These are phyloP conservation scores for Geotrichum fermentans DNA, from an alignment of 1,139 yeast genomes.

Conservation along the genomic window DNA sequence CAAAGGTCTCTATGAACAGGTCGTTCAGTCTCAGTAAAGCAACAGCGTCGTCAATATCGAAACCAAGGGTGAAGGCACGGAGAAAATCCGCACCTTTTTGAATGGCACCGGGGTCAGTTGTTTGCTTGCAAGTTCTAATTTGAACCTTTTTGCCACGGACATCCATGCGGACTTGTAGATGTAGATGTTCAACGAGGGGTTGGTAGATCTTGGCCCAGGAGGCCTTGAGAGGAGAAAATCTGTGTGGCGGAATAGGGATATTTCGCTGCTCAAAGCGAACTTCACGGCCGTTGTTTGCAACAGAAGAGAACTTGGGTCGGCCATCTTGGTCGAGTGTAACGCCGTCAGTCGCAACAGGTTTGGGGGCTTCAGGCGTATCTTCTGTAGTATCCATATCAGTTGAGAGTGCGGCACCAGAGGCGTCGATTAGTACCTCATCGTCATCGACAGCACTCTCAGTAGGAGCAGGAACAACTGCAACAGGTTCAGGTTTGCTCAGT, in stretches of 20 bases:
- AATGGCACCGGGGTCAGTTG: slow-evolving; percentile 88
- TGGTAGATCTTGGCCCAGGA: slow-evolving; percentile 93
- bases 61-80: slow-evolving; percentile 90
- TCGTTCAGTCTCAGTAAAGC: slow-evolving; percentile 92
- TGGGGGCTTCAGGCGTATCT: slow-evolving; percentile 24
- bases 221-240: slow-evolving; percentile 87
- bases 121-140: slow-evolving; percentile 71
- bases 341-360: slow-evolving; percentile 39
- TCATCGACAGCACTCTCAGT: slow-evolving; percentile 37
- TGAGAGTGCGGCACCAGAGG: slow-evolving; percentile 39
- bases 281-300: slow-evolving; percentile 57
- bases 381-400: slow-evolving; percentile 33
- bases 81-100: slow-evolving; percentile 97
- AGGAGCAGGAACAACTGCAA: slow-evolving; percentile 25
- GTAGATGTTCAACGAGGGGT: slow-evolving; percentile 89
- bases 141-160: slow-evolving; percentile 74
- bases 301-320: slow-evolving; percentile 80
- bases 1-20: slow-evolving; percentile 92
- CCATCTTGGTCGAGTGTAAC: slow-evolving; percentile 75
- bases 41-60: slow-evolving; percentile 94
- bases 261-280: slow-evolving; percentile 83
- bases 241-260: slow-evolving; percentile 91
- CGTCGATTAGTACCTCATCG: slow-evolving; percentile 70
- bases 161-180: slow-evolving; percentile 94
- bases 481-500: slow-evolving; percentile 26